Evolutionary conservation across 768 basidiomycete genomes (phyloP).

Genomic region (Amanita polypyramis): DNA sequence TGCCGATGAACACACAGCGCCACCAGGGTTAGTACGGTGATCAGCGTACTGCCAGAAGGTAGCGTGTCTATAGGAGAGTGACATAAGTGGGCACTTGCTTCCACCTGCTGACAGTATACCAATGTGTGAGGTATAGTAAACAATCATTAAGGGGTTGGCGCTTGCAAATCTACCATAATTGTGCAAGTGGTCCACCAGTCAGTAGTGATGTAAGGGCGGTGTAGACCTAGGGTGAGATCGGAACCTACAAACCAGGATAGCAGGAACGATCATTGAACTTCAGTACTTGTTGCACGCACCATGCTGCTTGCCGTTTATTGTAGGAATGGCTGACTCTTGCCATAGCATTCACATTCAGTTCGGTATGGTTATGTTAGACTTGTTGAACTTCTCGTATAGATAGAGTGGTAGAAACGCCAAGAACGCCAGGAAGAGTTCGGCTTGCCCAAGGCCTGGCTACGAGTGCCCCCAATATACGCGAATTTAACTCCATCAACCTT

Average conservation of each 20-base stretch:
- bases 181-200: conserved; percentile 65
- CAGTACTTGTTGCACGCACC: not conserved
- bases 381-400: no score
- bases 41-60: conserved; percentile 58
- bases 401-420: no score
- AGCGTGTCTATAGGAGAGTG: conserved; percentile 21
- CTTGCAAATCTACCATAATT: conserved; percentile 39
- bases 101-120: conserved; percentile 52
- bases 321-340: conserved; percentile 35
- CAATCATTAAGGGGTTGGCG: conserved; percentile 54
- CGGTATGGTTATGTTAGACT: no score
- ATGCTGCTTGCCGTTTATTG: conserved; percentile 32
- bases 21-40: conserved; percentile 44
- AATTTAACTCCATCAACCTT: no score
- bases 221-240: not conserved
- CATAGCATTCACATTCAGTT: conserved; percentile 51
- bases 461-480: not conserved
- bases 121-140: conserved; percentile 35
- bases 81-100: conserved; percentile 17
- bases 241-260: conserved; percentile 25
- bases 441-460: not conserved
- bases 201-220: conserved; percentile 46
- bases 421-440: conserved; percentile 47
- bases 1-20: conserved; percentile 47
- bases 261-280: conserved; percentile 14